Evolutionary conservation across 208 protist species (phyloP), one percentile per base, ranked within the genome.

Genomic region (Acanthamoeba castellanii): DNA sequence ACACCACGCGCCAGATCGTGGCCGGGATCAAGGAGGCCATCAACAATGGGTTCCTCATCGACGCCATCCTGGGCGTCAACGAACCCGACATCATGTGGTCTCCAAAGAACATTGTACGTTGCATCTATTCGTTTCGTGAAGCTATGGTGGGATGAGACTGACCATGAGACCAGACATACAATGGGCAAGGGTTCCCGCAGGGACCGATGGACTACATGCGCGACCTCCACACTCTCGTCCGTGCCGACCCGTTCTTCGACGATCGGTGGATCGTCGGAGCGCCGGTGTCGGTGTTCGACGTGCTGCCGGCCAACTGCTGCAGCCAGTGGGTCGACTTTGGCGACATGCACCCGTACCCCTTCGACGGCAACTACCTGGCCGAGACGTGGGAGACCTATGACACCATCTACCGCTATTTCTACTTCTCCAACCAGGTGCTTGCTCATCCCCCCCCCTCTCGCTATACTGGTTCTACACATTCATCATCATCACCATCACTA

Each of bases 271-370:
- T 81, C 4, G 27, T 81, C 42, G 72, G 37, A 8, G 4, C 34
- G 30, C 72, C 72, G 14, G 34, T 81, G 30, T 8, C 37, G 34
- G 27, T n/a, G 3, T 1, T 25, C 20, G 72, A 1, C 2, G 4
- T 14, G 16, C 72, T 81, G 34, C 72, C 72, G 72, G 34, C 72
- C 72, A 81, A 81, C 72, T 81, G 72, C 72, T 81, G 72, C 72
- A 81, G 42, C 9, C 16, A 42, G 72, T 81, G 72, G 72, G 14
- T 81, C 25, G 72, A 81, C 72, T 81, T 30, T 50, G 72, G 72
- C 2, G 72, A 81, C 72, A 52, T 81, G 37, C 72, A 81, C 42
- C 72, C 72, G 8, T 81, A 81, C 30, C 34, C 34, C 2, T 81
- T 52, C 27, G 34, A 81, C 22, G 72, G 72, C 72, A 81, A 81